These are phyloP conservation scores for Austroboletus novae-zelandiae DNA, from an alignment of 1,284 basidiomycete genomes.

Conservation along the genomic window DNA sequence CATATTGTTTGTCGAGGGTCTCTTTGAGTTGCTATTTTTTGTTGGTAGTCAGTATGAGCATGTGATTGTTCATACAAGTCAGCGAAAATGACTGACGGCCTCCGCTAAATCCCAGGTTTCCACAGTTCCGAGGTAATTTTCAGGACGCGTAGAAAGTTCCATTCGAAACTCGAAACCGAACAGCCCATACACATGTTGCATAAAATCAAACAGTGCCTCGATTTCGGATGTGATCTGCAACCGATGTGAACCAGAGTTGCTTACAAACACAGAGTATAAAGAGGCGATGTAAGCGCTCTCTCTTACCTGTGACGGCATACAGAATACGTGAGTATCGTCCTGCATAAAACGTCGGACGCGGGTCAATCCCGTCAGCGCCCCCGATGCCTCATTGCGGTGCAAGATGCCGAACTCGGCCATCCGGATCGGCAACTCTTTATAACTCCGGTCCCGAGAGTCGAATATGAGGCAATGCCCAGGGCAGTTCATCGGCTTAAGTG, in stretches of 20 bases:
- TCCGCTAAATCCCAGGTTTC: slow-evolving; percentile 92
- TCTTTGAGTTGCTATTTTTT: slow-evolving; percentile 70
- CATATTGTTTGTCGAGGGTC: slow-evolving; percentile 85
- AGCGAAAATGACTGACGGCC: slow-evolving; percentile 43
- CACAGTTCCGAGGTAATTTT: slow-evolving; percentile 89
- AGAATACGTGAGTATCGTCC: slow-evolving; percentile 97
- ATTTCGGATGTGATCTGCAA: slow-evolving; percentile 86
- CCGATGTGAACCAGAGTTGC: slow-evolving; percentile 1
- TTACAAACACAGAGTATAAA: neutral
- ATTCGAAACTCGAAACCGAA: slow-evolving; percentile 98
- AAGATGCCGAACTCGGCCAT: slow-evolving; percentile 99
- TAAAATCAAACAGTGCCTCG: slow-evolving; percentile 87
- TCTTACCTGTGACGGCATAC: slow-evolving; percentile 84
- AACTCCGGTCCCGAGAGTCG: slow-evolving; percentile 90
- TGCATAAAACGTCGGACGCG: slow-evolving; percentile 95
- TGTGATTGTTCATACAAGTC: neutral
- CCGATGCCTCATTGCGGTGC: slow-evolving; percentile 96
- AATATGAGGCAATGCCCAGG: slow-evolving; percentile 98
- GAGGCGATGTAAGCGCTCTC: slow-evolving; percentile 8
- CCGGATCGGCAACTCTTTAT: slow-evolving; percentile 94
- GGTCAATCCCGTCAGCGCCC: slow-evolving; percentile 91
- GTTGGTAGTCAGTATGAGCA: slow-evolving; percentile 6
- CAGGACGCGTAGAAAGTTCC: slow-evolving; percentile 94
- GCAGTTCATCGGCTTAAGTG: slow-evolving; percentile 98
- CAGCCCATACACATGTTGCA: slow-evolving; percentile 91